Base-by-base conservation (phyloP, 164 flowering plant genomes). In the Chimonanthus salicifolius region DNA sequence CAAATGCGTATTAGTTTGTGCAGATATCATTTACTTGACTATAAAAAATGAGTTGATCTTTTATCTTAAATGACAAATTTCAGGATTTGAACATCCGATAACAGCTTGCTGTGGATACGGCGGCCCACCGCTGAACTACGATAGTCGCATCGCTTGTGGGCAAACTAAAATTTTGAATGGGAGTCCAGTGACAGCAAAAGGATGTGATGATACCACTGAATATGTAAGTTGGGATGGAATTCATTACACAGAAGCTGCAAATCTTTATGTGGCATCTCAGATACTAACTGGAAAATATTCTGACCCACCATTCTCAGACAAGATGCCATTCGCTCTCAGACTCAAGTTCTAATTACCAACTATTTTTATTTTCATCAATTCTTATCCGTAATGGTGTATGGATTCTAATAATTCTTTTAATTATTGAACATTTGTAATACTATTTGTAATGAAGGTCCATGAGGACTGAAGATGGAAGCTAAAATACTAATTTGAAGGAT, bases 181-280 rank as follows among this genome's bases (percentile, higher is more conserved):
- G 64, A 90, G 72, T 70, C 70, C 79, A 7, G 86, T 87, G 46
- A 88, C 89, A 10, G 89, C 88, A 47, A 82, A 74, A 77, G 88
- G 81, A 2, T 93, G 97, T 63, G 70, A 75, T 64, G 89, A 92
- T 63, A 83, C 79, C 43, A 79, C 84, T 18, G 92, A 87, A 69
- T 86, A 92, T 78, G 80, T 94, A 49, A 90, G 78, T 49, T 92
- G 97, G 97, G 98, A 92, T 78, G 98, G 98, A 47, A 88, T 83
- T 66, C 97, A 94, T 80, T 92, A 90, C 76, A 92, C 93, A 3
- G 97, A 94, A 68, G 92, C 96, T 72, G 95, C 97, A 74, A 94
- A 94, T 77, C 83, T 74, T 68, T 74, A 80, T 77, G 86, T 94
- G 9, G 76, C 92, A 4, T 76, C 91, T 15, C 92, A 88, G 78